These are phyloP conservation scores for Penicillium lividum DNA, from an alignment of 495 filamentous ascomycete genomes.

Conservation along the genomic window DNA sequence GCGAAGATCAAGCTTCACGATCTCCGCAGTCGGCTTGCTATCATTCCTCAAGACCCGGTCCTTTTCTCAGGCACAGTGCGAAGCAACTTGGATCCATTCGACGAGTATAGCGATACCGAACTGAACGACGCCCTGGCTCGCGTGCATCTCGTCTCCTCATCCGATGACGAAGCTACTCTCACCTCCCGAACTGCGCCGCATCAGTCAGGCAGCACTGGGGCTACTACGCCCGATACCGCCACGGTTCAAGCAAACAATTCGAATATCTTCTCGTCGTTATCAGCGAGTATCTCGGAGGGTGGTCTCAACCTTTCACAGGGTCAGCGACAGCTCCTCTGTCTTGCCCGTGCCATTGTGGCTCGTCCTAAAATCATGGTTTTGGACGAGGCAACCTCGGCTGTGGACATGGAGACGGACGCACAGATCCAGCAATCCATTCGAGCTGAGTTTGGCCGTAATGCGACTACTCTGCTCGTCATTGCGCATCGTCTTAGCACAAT, in stretches of 20 bases:
- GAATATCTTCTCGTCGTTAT: slow-evolving; percentile 63
- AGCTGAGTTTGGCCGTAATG: slow-evolving; percentile 68
- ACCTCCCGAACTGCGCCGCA: slow-evolving; percentile 28
- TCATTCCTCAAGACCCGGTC: slow-evolving; percentile 86
- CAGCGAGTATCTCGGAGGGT: slow-evolving; percentile 67
- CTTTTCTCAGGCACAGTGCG: slow-evolving; percentile 85
- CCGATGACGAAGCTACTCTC: slow-evolving; percentile 36
- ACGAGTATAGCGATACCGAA: slow-evolving; percentile 68
- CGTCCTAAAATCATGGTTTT: slow-evolving; percentile 83
- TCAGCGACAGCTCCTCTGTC: slow-evolving; percentile 84
- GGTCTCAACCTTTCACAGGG: slow-evolving; percentile 85
- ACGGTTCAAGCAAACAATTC: slow-evolving; percentile 45
- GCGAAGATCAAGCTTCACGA: slow-evolving; percentile 73
- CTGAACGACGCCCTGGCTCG: slow-evolving; percentile 73
- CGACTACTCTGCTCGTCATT: slow-evolving; percentile 80
- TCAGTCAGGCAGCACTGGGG: slow-evolving; percentile 20
- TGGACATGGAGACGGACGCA: slow-evolving; percentile 83
- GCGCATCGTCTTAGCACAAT: slow-evolving; percentile 86
- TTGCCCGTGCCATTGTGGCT: slow-evolving; percentile 81
- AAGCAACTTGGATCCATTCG: slow-evolving; percentile 79
- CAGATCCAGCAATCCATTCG: slow-evolving; percentile 82
- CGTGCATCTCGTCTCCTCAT: slow-evolving; percentile 65
- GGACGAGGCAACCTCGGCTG: slow-evolving; percentile 86
- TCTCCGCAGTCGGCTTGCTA: slow-evolving; percentile 72
- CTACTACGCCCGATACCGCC: slow-evolving; percentile 28